Evolutionary conservation across 306 rosid species (phyloP).

Genomic region (Dryas alaskensis): DNA sequence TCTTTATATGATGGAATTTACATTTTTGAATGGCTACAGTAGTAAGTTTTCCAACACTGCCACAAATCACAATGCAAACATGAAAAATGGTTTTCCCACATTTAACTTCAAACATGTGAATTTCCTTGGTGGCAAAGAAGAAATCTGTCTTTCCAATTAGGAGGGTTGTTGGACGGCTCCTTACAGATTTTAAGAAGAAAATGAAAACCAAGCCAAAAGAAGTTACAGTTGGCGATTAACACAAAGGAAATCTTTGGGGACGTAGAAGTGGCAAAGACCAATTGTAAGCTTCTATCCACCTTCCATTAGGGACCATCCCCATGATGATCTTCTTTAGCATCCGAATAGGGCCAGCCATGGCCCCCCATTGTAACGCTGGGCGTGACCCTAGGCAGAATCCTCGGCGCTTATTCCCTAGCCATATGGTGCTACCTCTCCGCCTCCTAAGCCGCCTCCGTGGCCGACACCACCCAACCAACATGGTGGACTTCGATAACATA

Average conservation of each 20-base stretch:
- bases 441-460: conserved; percentile 51
- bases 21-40: no score
- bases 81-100: not conserved
- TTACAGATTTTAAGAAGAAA: conserved; percentile 12
- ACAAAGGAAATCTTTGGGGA: conserved; percentile 79
- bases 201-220: conserved; percentile 16
- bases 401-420: conserved; percentile 73
- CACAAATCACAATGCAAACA: not conserved
- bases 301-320: conserved; percentile 62
- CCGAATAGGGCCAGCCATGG: conserved; percentile 56
- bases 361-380: conserved; percentile 63
- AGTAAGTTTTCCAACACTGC: no score
- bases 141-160: not conserved
- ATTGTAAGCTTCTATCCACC: conserved; percentile 60
- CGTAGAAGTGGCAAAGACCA: conserved; percentile 75
- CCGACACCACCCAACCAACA: conserved; percentile 55
- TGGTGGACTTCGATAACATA: conserved; percentile 50
- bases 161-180: not conserved
- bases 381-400: conserved; percentile 64
- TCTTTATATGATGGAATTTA: no score
- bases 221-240: conserved; percentile 36
- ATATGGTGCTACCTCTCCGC: conserved; percentile 54
- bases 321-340: conserved; percentile 68
- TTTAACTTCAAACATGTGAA: conserved; percentile 1
- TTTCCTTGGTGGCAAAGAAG: not conserved